Base-by-base conservation (phyloP, 2,329 filamentous ascomycete genomes). In the Peltaster fructicola region DNA sequence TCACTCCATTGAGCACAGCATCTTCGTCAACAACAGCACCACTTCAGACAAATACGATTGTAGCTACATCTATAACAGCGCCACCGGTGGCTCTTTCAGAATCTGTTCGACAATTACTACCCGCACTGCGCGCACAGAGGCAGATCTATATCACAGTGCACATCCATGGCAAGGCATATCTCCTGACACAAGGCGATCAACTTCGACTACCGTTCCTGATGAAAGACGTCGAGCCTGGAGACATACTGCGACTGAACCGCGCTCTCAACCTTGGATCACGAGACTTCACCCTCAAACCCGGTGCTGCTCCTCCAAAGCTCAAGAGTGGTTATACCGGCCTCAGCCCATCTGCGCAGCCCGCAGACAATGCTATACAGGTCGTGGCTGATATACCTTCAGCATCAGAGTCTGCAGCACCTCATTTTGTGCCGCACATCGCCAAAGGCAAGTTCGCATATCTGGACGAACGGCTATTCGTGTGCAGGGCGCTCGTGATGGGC, bases 171-270 rank as follows among this genome's bases (percentile, higher is more conserved):
- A 68, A 65, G 26, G 75, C 77, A 5, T 88, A 85, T 57, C 74
- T 88, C 15, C 64, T 88, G 36, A 82, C 76, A 5, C 39, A 45
- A 26, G 59, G 59, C 38, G 59, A 63, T 32, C 56, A 50, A 1
- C 23, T 63, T 5, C 56, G 58, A 8, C 47, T 63, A 7, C 59
- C 59, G 3, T 63, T 62, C 43, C 48, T 53, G 10, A 61, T 62
- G 56, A 51, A 53, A 12, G 40, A 50, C 30, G 57, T 61, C 19
- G 42, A 49, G 30, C 73, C 82, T 1, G 88, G 88, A 15, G 85
- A 95, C 47, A 59, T 90, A 17, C 62, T 98, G 31, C 77, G 84
- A 5, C 64, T 98, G 30, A 85, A 92, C 56, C 74, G 82, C 28
- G 88, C 82, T 13, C 74, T 70, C 19, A 61, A 74, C 26, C 56